Evolutionary conservation across 2,329 filamentous ascomycete genomes (phyloP), one percentile per base, ranked within the genome.

Genomic region (Lanzia echinophila): DNA sequence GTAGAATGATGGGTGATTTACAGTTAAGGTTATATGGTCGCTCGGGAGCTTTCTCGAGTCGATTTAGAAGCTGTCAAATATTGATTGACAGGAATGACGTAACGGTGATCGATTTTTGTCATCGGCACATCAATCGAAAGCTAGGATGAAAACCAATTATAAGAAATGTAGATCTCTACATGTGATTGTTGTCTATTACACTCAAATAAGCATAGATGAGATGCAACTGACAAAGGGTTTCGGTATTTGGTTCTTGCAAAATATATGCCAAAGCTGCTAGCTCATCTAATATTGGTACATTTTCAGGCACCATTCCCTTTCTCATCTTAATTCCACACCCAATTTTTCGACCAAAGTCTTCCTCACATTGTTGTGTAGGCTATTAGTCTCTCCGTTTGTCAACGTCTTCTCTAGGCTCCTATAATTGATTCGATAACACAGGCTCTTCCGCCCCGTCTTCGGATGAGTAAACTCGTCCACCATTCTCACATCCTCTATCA

Each of bases 401-500:
- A 99, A 73, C 1, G 92, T 99, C 67, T 87, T 81, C 75, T 96
- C 92, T 62, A 96, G 73, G 70, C 90, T 96, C 60, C 94, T 82
- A 73, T 99, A 99, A 68, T 92, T 92, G 70, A 97, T 86, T 59
- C 91, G 80, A 70, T 96, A 99, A 71, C 90, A 95, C 74, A 94
- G 72, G 73, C 91, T 96, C 73, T 81, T 86, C 62, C 87, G 78
- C 3, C 86, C 84, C 19, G 87, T 91, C 73, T 88, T 90, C 36
- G 91, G 90, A 71, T 97, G 90, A 46, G 81, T 83, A 70, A 97
- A 99, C 68, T 89, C 81, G 71, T 97, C 94, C 50, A 89, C 82
- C 28, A 95, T 76, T 57, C 75, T 77, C 48, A 97, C 92, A 69
- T 96, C 90, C 72, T 99, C 94, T 34, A 94, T 90, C 20, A 84